Percentiles rank a stretch among this genome's conserved stretches.
These are phyloP conservation scores for Darksidea phi DNA, from an alignment of 495 filamentous ascomycete genomes.

Conservation along the genomic window DNA sequence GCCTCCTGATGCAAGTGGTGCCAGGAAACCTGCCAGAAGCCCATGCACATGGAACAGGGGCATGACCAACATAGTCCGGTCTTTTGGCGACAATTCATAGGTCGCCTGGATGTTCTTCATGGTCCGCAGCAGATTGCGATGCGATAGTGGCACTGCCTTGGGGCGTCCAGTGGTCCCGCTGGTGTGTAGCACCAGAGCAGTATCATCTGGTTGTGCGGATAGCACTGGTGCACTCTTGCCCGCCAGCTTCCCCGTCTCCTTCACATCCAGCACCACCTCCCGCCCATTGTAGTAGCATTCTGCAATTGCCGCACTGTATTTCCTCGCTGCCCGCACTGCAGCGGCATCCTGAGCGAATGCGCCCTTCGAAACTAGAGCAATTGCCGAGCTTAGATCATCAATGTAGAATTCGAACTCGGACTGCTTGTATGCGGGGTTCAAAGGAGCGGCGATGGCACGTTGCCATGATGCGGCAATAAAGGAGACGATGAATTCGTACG, in stretches of 20 bases:
- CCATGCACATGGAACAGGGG: conserved; percentile 88
- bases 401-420: conserved; percentile 86
- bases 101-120: conserved; percentile 76
- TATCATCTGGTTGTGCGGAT: conserved; percentile 55
- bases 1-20: conserved; percentile 68
- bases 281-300: conserved; percentile 73
- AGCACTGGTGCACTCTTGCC: conserved; percentile 54
- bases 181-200: conserved; percentile 66
- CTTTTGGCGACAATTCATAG: conserved; percentile 63
- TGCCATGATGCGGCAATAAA: conserved; percentile 78
- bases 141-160: conserved; percentile 78
- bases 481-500: conserved; percentile 76
- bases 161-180: conserved; percentile 80
- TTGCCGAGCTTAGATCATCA: conserved; percentile 71
- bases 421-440: conserved; percentile 83
- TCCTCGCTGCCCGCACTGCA: conserved; percentile 69
- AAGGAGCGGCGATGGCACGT: conserved; percentile 72
- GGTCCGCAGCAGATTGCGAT: conserved; percentile 71
- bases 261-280: conserved; percentile 72
- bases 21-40: conserved; percentile 73
- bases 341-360: conserved; percentile 61
- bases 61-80: conserved; percentile 86
- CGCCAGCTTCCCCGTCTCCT: conserved; percentile 65
- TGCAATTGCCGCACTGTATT: conserved; percentile 73
- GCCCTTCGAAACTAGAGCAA: conserved; percentile 70